phyloP scores from a whole-genome alignment of 2,329 filamentous ascomycete species.

The Arthroderma sp. region DNA sequence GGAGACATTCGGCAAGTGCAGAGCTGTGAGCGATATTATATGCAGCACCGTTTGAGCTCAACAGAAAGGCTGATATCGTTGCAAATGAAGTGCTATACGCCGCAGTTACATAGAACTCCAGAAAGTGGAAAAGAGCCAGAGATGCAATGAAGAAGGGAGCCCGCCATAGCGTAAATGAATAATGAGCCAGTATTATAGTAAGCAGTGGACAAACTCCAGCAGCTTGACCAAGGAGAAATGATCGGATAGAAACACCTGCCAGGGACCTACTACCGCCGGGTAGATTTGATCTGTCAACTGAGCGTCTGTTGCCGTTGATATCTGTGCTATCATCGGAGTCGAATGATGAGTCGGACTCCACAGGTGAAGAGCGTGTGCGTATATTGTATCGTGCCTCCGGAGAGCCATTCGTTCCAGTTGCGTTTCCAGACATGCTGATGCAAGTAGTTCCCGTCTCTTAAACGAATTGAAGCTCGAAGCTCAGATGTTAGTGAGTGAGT shows the following conservation, averaged over 20 bases:
- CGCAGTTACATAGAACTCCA: constrained; percentile 89
- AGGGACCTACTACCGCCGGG: constrained; percentile 33
- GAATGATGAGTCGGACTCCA: not conserved
- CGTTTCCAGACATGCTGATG: not conserved
- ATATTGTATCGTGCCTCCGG: not conserved
- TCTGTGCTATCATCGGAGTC: not conserved
- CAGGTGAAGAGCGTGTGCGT: not conserved
- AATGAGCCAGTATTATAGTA: constrained; percentile 21
- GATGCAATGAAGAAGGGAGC: constrained; percentile 42
- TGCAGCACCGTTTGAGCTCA: constrained; percentile 69
- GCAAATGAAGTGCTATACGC: constrained; percentile 66
- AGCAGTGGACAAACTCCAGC: constrained; percentile 27
- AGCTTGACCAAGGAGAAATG: constrained; percentile 34
- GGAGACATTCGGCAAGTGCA: constrained; percentile 60
- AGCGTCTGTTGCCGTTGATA: not conserved
- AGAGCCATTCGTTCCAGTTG: not conserved
- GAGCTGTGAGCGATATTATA: constrained; percentile 73
- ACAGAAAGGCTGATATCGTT: constrained; percentile 62
- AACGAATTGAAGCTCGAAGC: not conserved
- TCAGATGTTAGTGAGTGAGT: not conserved
- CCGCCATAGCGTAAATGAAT: constrained; percentile 41
- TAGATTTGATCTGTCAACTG: constrained; percentile 18
- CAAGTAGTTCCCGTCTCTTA: not conserved
- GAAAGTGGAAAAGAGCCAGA: constrained; percentile 79
- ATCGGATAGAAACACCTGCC: constrained; percentile 34